A percentile compares a stretch with the other conserved stretches of the same genome.
These are phyloP conservation scores for Polytrichum formosum DNA, from an alignment of 225 moss, liverwort and hornwort genomes.

Conservation along the genomic window DNA sequence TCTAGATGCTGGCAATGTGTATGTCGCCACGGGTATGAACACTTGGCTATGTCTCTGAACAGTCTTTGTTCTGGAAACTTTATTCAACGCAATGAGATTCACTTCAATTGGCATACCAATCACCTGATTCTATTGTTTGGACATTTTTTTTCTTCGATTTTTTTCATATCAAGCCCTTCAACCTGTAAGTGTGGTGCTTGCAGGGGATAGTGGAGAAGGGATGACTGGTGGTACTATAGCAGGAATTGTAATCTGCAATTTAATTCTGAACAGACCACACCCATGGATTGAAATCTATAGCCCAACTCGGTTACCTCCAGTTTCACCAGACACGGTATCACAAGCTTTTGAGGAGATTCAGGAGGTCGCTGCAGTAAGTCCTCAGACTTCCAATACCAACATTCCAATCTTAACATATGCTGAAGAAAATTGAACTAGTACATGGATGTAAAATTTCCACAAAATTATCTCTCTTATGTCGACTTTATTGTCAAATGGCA, in stretches of 20 bases:
- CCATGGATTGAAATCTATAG: slow-evolving; percentile 40
- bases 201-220: slow-evolving; percentile 44
- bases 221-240: slow-evolving; percentile 39
- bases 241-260: slow-evolving; percentile 35
- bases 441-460: too few species aligned
- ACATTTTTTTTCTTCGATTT: too few species aligned
- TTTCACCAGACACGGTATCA: slow-evolving; percentile 12
- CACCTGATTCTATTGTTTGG: too few species aligned
- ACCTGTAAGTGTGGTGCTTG: neutral
- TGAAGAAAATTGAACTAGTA: too few species aligned
- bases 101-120: too few species aligned
- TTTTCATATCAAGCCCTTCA: too few species aligned
- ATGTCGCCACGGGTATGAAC: slow-evolving; percentile 31
- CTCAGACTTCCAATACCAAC: too few species aligned
- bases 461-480: neutral
- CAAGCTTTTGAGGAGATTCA: slow-evolving; percentile 3
- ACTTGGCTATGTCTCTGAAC: neutral
- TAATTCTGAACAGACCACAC: slow-evolving; percentile 23
- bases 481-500: neutral
- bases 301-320: slow-evolving; percentile 22
- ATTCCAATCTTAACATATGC: too few species aligned
- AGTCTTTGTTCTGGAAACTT: too few species aligned
- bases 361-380: neutral
- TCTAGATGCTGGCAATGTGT: slow-evolving; percentile 16
- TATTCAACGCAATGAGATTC: too few species aligned